These are phyloP conservation scores for Tieghemostelium lacteum DNA, from an alignment of 78 protist genomes.

Conservation along the genomic window DNA sequence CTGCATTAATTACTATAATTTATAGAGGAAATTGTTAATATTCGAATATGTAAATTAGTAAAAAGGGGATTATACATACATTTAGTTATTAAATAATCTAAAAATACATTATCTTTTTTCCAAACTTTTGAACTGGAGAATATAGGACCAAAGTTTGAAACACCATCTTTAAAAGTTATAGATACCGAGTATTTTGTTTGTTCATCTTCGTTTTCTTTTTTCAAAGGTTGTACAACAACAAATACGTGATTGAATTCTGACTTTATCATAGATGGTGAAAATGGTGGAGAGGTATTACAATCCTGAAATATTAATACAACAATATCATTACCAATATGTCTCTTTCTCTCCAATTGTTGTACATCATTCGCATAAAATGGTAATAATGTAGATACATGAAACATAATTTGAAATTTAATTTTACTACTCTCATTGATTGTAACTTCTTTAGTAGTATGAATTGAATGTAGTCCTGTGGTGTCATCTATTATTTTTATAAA, in stretches of 20 bases:
- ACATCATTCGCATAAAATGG: conserved; percentile 74
- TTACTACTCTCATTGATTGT: conserved; percentile 42
- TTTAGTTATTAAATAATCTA: conserved; percentile 31
- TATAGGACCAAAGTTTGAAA: conserved; percentile 26
- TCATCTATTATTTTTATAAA: conserved; percentile 13
- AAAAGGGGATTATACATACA: neutral
- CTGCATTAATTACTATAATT: conserved; percentile 68
- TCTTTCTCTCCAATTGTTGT: conserved; percentile 89
- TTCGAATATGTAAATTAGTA: neutral
- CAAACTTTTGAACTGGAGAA: conserved; percentile 48
- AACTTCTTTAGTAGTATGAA: conserved; percentile 44
- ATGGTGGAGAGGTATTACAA: conserved; percentile 23
- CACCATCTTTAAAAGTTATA: conserved; percentile 63
- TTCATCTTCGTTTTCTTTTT: conserved; percentile 9
- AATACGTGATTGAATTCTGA: conserved; percentile 74
- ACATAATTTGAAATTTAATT: conserved; percentile 83
- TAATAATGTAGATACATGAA: conserved; percentile 86
- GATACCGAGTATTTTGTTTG: conserved; percentile 40
- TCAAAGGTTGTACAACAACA: conserved; percentile 47
- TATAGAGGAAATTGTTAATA: neutral
- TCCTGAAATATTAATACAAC: conserved; percentile 84
- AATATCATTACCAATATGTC: conserved; percentile 91
- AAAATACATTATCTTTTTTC: conserved; percentile 56
- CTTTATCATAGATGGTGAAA: conserved; percentile 37
- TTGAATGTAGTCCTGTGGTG: conserved; percentile 63